Evolutionary conservation across 345 rosid species (phyloP), one percentile per base, ranked within the genome.

Genomic region (Balakata baccata): DNA sequence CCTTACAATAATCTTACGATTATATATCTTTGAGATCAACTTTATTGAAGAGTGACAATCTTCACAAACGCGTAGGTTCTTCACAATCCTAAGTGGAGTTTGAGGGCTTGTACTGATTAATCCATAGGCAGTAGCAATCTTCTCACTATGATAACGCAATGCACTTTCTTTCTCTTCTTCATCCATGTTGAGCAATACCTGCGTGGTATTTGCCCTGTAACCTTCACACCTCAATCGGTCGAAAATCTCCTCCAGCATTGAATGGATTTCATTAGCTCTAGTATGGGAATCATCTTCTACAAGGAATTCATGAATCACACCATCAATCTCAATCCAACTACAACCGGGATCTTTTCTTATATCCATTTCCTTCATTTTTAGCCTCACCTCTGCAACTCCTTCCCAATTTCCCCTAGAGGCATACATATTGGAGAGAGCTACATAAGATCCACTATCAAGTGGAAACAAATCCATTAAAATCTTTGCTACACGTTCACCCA

Each of bases 401-500:
- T 80, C 87, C 93, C 93, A 89, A 52, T 75, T 75, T 56, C 89
- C 89, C 73, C 79, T 77, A 39, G 87, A 87, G 70, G 90, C 90
- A 79, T 81, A 84, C 72, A 89, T 82, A 71, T 87, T 83, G n/a
- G 89, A 85, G 20, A 89, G 79, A 23, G 85, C 66, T 54, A 89
- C 86, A 50, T 85, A 82, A 64, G 87, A 85, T 11, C 93, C 93
- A 50, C 84, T 90, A 71, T 89, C 90, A 50, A 77, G 77, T 49
- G 93, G 89, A 57, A 85, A 86, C 78, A 80, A 87, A 74, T 85
- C 84, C 34, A 89, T 70, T n/a, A 87, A 87, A 76, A 83, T 87
- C 68, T 83, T 83, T 74, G 89, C 93, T 4, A 89, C 45, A 52
- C 87, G 83, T 79, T 84, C 86, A n/a, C 90, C 93, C 84, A 79